Base-by-base conservation (phyloP, 2,329 filamentous ascomycete genomes). In the Fusarium vanettenii region DNA sequence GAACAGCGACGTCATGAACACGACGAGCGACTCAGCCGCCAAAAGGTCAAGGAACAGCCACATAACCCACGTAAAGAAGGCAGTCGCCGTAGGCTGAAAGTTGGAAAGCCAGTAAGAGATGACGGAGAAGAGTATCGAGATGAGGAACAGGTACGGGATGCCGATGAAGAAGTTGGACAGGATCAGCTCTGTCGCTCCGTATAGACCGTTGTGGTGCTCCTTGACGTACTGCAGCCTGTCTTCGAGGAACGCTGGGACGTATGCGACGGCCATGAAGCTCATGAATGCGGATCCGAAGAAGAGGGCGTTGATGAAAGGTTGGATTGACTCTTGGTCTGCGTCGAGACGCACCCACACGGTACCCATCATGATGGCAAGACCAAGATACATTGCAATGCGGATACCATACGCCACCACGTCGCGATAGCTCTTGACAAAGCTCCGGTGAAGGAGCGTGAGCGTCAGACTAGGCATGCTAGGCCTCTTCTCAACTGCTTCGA, bases 11-110 rank as follows among this genome's bases (percentile, higher is more conserved):
- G 92, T 90, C 25, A 97, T 86, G 31, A 97, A 86, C 4, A 97
- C 93, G 27, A 97, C 94, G 1, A 97, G 89, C 1, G 92, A 93
- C 83, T 97, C 94, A 22, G 94, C 94, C 0, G 94, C 94, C 3
- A 97, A 83, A 1, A 97, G 89, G 79, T 97, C 94, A 18, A 97
- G 89, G 85, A 96, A 97, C 5, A 97, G 87, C 93, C 94, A 97
- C 85, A 96, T 88, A 3, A 95, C 87, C 90, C 91, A 97, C 33
- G 86, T 92, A 83, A 94, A 93, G 85, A 97, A 97, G 3, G 91
- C 91, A 0, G 81, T 70, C 0, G 87, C 92, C 0, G 86, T 89
- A 1, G 92, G 89, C 2, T 89, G 89, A 84, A 97, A 95, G 83
- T 94, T 93, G 59, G 89, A 90, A 1, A 97, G 89, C 92, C 92